phyloP scores from a whole-genome alignment of 495 filamentous ascomycete genomes.

The Daldinia grandis region DNA sequence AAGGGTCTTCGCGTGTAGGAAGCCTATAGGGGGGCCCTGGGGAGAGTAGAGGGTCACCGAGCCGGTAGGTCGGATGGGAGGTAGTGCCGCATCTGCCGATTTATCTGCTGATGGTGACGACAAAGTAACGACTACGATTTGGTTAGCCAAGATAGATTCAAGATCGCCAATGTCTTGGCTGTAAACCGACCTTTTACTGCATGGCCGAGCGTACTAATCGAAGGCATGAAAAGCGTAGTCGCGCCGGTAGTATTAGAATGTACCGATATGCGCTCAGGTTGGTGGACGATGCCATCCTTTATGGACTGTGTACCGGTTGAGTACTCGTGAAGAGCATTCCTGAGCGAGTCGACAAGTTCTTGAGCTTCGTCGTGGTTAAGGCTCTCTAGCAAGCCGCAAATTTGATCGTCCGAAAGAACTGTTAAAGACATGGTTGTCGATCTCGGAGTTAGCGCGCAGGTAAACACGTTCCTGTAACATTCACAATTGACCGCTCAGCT shows the following conservation, averaged over 20 bases:
- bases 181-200: constrained; percentile 58
- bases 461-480: constrained; percentile 7
- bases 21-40: constrained; percentile 73
- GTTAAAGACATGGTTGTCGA: constrained; percentile 71
- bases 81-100: constrained; percentile 31
- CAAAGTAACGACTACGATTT: constrained; percentile 49
- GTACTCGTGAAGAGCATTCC: constrained; percentile 80
- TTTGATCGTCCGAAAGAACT: constrained; percentile 75
- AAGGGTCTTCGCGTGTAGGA: constrained; percentile 85
- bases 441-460: constrained; percentile 17
- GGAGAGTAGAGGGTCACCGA: constrained; percentile 75
- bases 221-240: constrained; percentile 94
- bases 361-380: constrained; percentile 74
- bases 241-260: constrained; percentile 70
- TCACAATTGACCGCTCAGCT: not conserved
- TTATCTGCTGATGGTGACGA: constrained; percentile 40
- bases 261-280: constrained; percentile 79
- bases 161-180: not conserved
- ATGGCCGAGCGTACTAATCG: constrained; percentile 58
- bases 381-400: constrained; percentile 72
- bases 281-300: constrained; percentile 61
- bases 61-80: constrained; percentile 73
- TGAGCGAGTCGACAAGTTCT: constrained; percentile 71
- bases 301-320: constrained; percentile 70
- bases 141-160: constrained; percentile 20